Conservation (phyloP, 2,329 filamentous ascomycete genomes). For the Fusarium sp. region DNA sequence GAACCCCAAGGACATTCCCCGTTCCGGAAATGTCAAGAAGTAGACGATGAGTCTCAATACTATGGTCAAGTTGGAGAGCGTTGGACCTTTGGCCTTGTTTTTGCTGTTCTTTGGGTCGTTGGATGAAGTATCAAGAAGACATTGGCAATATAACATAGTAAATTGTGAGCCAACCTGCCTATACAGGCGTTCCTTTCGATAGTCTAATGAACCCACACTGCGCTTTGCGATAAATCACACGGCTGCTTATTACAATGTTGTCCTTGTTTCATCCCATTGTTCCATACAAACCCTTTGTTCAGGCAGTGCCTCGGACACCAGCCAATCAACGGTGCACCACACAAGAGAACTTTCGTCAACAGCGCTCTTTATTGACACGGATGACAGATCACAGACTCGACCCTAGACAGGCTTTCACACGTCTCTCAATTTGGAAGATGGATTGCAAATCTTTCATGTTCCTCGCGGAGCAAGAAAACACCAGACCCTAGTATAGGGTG, state of each 20-base stretch:
- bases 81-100: background rate
- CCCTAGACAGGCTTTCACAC: no score
- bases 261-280: background rate
- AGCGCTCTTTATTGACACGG: no score
- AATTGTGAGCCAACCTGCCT: background rate
- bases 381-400: no score
- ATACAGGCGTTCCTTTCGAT: background rate
- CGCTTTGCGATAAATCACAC: background rate
- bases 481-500: no score
- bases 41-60: background rate
- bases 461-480: no score
- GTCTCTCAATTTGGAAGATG: no score
- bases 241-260: no score
- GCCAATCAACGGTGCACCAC: background rate
- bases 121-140: background rate
- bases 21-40: background rate
- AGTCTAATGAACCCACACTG: background rate
- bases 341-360: no score
- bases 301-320: background rate
- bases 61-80: background rate
- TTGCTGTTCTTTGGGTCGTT: background rate
- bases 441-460: no score
- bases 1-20: background rate
- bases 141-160: background rate
- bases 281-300: no score